phyloP scores from a whole-genome alignment of 2,329 filamentous ascomycete genomes.

The Colletotrichum spaethianum region DNA sequence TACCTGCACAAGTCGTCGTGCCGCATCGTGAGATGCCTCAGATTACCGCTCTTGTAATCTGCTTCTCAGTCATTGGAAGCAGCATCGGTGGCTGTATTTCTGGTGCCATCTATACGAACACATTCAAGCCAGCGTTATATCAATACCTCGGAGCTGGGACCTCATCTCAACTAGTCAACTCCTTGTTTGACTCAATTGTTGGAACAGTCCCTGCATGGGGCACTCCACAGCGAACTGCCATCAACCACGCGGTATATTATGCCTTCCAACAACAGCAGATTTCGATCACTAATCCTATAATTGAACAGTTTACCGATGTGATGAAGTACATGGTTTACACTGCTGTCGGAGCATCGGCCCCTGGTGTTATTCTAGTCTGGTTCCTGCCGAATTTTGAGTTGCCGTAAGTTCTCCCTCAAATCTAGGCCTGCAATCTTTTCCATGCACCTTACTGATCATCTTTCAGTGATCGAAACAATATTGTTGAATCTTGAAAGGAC shows the following conservation, averaged over 20 bases:
- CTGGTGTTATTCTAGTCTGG: slow-evolving; percentile 20
- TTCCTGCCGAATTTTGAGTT: slow-evolving; percentile 28
- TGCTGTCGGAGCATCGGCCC: slow-evolving; percentile 30
- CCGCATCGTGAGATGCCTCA: slow-evolving; percentile 51
- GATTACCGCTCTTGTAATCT: slow-evolving; percentile 49
- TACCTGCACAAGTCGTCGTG: slow-evolving; percentile 44
- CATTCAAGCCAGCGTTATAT: slow-evolving; percentile 45
- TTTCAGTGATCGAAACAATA: slow-evolving; percentile 24
- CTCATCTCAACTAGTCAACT: slow-evolving; percentile 13
- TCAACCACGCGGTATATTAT: slow-evolving; percentile 20
- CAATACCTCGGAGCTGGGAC: slow-evolving; percentile 8
- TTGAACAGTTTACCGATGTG: slow-evolving; percentile 24
- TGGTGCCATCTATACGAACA: slow-evolving; percentile 51
- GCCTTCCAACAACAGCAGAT: too few species aligned
- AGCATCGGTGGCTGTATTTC: slow-evolving; percentile 50
- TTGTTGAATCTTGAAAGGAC: neutral
- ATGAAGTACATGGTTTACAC: slow-evolving; percentile 30
- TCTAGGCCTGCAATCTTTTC: too few species aligned
- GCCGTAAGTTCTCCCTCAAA: slow-evolving; percentile 11
- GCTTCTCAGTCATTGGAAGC: slow-evolving; percentile 50
- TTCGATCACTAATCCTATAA: neutral
- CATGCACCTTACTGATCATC: neutral
- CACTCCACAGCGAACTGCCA: slow-evolving; percentile 26
- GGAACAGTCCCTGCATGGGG: slow-evolving; percentile 29
- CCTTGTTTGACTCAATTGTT: slow-evolving; percentile 30